These are phyloP conservation scores for Tetragonia tetragonoides DNA, from an alignment of 148 eudicot genomes.

Conservation along the genomic window DNA sequence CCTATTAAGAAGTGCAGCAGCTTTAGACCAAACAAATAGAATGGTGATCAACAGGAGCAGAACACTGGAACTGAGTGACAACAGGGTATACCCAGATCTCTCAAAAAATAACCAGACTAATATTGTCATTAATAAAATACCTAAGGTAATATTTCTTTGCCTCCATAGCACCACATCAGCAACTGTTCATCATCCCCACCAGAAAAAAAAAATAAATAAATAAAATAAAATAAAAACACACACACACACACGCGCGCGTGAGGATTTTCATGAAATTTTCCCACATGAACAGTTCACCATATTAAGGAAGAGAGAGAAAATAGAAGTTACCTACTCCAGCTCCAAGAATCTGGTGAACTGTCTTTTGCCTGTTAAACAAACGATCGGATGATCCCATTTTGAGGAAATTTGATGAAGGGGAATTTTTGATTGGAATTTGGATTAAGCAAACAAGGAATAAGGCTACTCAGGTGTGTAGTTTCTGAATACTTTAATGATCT, in stretches of 20 bases:
- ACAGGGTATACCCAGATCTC: conserved; percentile 69
- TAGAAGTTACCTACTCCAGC: conserved; percentile 56
- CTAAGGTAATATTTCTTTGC: conserved; percentile 41
- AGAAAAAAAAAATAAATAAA: background rate
- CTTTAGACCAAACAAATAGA: conserved; percentile 86
- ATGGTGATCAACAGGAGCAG: conserved; percentile 69
- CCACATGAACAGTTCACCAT: no score
- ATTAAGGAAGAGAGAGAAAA: background rate
- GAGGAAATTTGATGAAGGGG: background rate
- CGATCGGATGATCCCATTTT: conserved; percentile 61
- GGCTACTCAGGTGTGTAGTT: background rate
- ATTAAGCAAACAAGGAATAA: background rate
- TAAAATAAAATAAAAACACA: background rate
- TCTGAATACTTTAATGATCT: no score
- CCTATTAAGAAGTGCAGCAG: conserved; percentile 85
- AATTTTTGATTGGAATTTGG: no score
- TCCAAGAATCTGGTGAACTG: conserved; percentile 79
- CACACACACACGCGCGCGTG: conserved; percentile 3
- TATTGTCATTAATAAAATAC: conserved; percentile 38
- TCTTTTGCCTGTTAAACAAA: conserved; percentile 55
- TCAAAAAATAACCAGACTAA: conserved; percentile 78
- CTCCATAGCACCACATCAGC: conserved; percentile 95
- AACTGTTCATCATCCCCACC: conserved; percentile 39
- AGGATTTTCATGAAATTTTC: no score
- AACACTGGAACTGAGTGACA: conserved; percentile 67